Conservation (phyloP, 192 early-diverging fungal genomes). For the Funneliformis geosporum region DNA sequence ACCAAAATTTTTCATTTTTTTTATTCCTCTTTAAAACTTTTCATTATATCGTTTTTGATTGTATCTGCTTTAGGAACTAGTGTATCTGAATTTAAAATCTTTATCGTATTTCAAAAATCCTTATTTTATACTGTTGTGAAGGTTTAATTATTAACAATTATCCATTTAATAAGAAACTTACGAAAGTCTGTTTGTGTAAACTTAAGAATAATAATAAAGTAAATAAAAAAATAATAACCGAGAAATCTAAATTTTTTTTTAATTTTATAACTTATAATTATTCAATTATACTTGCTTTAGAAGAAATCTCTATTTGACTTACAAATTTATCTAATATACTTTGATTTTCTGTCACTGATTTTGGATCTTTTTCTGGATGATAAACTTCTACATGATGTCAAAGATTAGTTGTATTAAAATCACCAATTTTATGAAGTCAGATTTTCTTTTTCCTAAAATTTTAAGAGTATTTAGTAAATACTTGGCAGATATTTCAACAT, state of each 20-base stretch:
- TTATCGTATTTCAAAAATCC: not conserved
- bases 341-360: not conserved
- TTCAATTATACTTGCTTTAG: too few species aligned
- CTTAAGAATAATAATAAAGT: not conserved
- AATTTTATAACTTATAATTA: too few species aligned
- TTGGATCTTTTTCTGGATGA: constrained; percentile 4
- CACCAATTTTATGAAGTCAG: too few species aligned
- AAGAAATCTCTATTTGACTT: not conserved
- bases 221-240: not conserved
- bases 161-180: too few species aligned
- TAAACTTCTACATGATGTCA: not conserved
- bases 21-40: not conserved
- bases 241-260: too few species aligned
- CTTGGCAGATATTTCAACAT: too few species aligned
- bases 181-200: constrained; percentile 4
- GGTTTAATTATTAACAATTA: not conserved
- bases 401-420: too few species aligned
- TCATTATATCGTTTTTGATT: constrained; percentile 4
- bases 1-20: too few species aligned
- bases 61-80: not conserved
- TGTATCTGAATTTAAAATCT: constrained; percentile 7
- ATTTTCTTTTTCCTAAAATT: too few species aligned
- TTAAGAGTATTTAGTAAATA: too few species aligned
- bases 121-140: not conserved
- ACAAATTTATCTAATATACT: not conserved